Evolutionary conservation across 1,284 basidiomycete genomes (phyloP), one percentile per base, ranked within the genome.

Genomic region (Leccinum subatratum): DNA sequence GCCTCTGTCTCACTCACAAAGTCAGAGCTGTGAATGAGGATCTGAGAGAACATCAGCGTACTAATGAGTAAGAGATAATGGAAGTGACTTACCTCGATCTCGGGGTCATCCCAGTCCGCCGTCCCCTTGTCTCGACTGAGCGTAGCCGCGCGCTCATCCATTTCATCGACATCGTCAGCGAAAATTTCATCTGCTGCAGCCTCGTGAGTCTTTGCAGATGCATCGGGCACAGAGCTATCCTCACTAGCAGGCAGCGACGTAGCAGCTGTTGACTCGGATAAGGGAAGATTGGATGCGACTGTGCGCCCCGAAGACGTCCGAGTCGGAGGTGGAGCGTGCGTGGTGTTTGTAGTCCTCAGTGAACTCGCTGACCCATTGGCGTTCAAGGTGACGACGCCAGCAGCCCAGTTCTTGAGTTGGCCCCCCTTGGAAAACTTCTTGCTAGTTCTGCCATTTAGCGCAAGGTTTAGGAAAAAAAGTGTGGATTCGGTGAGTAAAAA

Each of bases 401-500:
- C 9, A 18, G 25, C 56, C 56, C 56, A 58, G 28, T 32, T 34
- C 58, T 59, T 59, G n/a, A 59, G 30, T 8, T 32, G 58, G 30
- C 58, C 58, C 5, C 32, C n/a, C n/a, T 20, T n/a, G 11, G 58
- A 59, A 5, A 59, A 20, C 32, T 59, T 59, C 32, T 59, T 32
- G 58, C 30, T 59, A 22, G 20, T 22, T 25, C 58, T 59, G 30
- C 30, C 18, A 0, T 59, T 59, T 18, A 59, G 32, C 11, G 14
- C 30, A 3, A 32, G 6, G 58, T 1, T 59, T 12, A 59, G 20
- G 20, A 59, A 59, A 34, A 59, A 59, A 14, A 59, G 30, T 2
- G 32, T 59, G 16, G 58, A 59, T 22, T 37, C 58, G 6, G 58
- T 59, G 58, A 59, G 58, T 32, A 57, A 58, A 58, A 32, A 58